A percentile compares a stretch with the other conserved stretches of the same genome.
These are phyloP conservation scores for Hortiboletus flavorubellus DNA, from an alignment of 768 basidiomycete species.

Conservation along the genomic window DNA sequence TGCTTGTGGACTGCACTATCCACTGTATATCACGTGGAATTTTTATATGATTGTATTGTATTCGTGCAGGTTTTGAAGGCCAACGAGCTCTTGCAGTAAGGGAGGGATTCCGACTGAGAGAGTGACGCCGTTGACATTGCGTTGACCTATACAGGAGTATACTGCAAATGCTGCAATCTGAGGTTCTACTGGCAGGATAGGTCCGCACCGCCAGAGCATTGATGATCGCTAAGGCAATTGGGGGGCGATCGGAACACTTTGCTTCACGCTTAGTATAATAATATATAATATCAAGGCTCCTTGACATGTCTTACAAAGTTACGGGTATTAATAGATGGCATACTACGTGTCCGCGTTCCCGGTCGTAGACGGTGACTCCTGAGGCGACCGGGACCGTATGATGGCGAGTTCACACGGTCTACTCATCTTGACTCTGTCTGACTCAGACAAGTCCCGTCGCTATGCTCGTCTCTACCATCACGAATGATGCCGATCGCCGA, in stretches of 20 bases:
- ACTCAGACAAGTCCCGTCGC: neutral
- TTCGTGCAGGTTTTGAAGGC: neutral
- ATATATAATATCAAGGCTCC: no score
- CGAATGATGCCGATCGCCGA: neutral
- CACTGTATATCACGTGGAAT: neutral
- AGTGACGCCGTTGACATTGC: neutral
- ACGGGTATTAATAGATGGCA: neutral
- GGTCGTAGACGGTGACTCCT: no score
- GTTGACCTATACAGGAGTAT: neutral
- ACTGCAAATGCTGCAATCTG: neutral
- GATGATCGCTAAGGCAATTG: no score
- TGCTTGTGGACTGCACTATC: no score
- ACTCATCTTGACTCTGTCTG: neutral
- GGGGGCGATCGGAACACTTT: no score
- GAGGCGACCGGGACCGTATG: neutral
- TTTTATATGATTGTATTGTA: neutral
- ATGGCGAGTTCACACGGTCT: neutral
- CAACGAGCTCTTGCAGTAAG: neutral
- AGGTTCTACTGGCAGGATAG: no score
- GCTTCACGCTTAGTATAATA: no score
- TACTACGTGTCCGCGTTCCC: no score
- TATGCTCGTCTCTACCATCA: no score
- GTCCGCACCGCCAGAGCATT: neutral
- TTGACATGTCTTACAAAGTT: no score
- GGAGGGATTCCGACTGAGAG: neutral